phyloP scores from a whole-genome alignment of 2,329 filamentous ascomycete genomes.

The Didymella pinodella region DNA sequence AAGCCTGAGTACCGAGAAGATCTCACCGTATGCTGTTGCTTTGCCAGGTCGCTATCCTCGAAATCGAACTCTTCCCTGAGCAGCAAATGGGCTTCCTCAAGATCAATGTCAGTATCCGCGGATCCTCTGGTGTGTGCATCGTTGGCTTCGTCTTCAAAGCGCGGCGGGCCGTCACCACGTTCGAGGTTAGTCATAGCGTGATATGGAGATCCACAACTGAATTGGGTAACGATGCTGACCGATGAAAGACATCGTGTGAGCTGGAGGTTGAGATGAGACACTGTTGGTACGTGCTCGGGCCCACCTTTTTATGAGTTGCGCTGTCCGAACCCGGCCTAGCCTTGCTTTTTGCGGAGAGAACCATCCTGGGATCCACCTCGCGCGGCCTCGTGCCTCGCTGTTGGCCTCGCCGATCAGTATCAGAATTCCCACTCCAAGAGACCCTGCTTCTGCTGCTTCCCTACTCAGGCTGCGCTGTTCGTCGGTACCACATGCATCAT shows the following conservation, averaged over 20 bases:
- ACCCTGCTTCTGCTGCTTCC: neutral
- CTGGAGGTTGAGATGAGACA: slow-evolving; percentile 15
- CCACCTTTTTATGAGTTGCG: neutral
- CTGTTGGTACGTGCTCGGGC: slow-evolving; percentile 14
- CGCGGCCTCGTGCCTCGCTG: too few species aligned
- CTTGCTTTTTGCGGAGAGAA: neutral
- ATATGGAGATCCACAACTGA: neutral
- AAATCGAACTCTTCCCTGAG: slow-evolving; percentile 37
- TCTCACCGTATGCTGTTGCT: slow-evolving; percentile 1
- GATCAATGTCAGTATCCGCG: slow-evolving; percentile 24
- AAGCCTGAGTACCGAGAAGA: slow-evolving; percentile 35
- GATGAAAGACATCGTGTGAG: slow-evolving; percentile 10
- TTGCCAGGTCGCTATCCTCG: slow-evolving; percentile 29
- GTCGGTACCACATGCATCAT: neutral
- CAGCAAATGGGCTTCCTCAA: slow-evolving; percentile 42
- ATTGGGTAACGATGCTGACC: neutral
- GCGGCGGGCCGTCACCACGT: neutral
- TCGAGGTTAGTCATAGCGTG: slow-evolving; percentile 3
- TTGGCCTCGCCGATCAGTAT: neutral
- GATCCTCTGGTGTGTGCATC: slow-evolving; percentile 17
- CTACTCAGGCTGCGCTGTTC: neutral
- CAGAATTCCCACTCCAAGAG: neutral
- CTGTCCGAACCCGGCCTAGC: slow-evolving; percentile 7
- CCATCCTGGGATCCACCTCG: neutral
- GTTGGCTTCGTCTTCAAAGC: slow-evolving; percentile 19